Conservation (phyloP, 371 early-diverging fungal genomes). For the Capniomyces stellatus region DNA sequence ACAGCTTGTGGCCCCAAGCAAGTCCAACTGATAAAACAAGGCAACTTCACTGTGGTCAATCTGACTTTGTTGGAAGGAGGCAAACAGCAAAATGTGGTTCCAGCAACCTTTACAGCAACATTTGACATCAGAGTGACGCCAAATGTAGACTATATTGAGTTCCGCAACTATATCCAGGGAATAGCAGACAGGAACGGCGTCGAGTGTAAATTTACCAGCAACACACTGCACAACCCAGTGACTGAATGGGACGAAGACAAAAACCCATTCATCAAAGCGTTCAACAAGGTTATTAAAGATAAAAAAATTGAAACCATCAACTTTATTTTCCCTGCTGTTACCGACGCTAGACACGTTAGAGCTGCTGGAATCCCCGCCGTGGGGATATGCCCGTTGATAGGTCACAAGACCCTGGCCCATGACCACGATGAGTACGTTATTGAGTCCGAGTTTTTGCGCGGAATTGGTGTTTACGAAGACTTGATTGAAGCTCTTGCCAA, state of each 20-base stretch:
- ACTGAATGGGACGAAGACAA: constrained; percentile 29
- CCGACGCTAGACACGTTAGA: constrained; percentile 51
- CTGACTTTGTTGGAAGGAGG: constrained; percentile 41
- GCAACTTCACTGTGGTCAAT: constrained; percentile 61
- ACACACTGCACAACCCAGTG: constrained; percentile 26
- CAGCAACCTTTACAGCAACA: constrained; percentile 33
- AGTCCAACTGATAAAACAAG: constrained; percentile 27
- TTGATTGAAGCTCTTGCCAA: constrained; percentile 28
- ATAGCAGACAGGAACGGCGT: constrained; percentile 31
- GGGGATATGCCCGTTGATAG: constrained; percentile 49
- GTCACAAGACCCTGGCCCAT: constrained; percentile 50
- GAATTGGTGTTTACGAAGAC: constrained; percentile 41
- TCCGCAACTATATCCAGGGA: constrained; percentile 29
- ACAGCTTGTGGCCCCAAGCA: constrained; percentile 11
- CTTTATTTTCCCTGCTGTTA: constrained; percentile 34
- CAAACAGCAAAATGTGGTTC: constrained; percentile 48
- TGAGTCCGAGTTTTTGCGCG: constrained; percentile 42
- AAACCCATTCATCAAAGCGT: constrained; percentile 38
- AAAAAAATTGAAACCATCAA: background rate
- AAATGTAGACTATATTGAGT: constrained; percentile 30
- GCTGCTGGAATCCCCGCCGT: constrained; percentile 46
- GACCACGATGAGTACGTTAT: constrained; percentile 62
- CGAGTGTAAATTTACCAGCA: constrained; percentile 33
- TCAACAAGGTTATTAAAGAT: constrained; percentile 37
- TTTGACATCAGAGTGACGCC: constrained; percentile 60